phyloP scores from a whole-genome alignment of 768 basidiomycete genomes.

The Rhizopogon vulgaris region DNA sequence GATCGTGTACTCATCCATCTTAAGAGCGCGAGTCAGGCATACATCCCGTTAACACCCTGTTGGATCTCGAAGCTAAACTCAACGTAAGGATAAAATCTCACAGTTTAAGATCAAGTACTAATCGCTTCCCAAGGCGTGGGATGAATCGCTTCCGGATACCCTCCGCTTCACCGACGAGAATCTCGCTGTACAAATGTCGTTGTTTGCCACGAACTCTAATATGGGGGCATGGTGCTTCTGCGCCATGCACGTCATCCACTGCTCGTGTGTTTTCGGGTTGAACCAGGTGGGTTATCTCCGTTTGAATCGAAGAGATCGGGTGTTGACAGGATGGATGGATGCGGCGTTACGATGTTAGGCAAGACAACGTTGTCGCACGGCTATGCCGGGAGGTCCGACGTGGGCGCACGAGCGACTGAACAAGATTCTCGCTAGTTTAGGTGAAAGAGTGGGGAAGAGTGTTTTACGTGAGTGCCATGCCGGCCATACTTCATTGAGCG shows the following conservation, averaged over 20 bases:
- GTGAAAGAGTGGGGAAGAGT: conserved; percentile 35
- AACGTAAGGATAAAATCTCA: conserved; percentile 13
- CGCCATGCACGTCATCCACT: conserved; percentile 67
- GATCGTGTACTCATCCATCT: conserved; percentile 19
- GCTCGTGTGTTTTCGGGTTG: conserved; percentile 59
- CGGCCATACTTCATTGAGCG: conserved; percentile 31
- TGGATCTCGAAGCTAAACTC: conserved; percentile 43
- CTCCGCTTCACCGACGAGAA: conserved; percentile 68
- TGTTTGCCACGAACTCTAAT: conserved; percentile 77
- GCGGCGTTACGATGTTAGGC: conserved; percentile 12
- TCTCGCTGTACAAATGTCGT: conserved; percentile 59
- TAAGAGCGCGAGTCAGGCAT: conserved; percentile 20
- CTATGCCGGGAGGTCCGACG: conserved; percentile 14
- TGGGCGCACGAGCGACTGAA: conserved; percentile 36
- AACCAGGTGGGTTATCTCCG: conserved; percentile 45
- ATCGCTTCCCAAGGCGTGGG: conserved; percentile 48
- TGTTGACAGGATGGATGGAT: not conserved
- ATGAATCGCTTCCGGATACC: conserved; percentile 58
- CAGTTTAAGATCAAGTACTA: conserved; percentile 4
- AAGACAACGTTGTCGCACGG: conserved; percentile 27
- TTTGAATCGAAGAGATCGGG: not conserved
- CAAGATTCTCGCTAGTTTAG: conserved; percentile 33
- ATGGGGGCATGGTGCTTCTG: conserved; percentile 79
- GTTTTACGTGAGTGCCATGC: conserved; percentile 35
- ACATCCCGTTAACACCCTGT: conserved; percentile 28